Percentiles rank a stretch among this genome's conserved stretches.
Evolutionary conservation across 192 early-diverging fungal genomes (phyloP).

Genomic region (Entomortierella lignicola): DNA sequence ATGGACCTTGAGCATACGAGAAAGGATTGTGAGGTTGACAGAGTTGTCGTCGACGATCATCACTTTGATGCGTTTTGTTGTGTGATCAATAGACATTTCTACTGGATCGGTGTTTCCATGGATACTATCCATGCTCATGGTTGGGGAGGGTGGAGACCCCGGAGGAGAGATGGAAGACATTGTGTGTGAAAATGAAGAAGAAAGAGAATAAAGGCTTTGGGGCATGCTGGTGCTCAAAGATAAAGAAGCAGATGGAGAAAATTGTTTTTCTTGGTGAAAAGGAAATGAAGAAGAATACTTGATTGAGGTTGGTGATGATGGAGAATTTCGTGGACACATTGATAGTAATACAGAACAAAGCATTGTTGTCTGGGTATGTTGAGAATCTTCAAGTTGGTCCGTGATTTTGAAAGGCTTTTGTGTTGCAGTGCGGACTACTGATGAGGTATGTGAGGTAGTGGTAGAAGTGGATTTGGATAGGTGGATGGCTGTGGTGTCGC

Average conservation of each 20-base stretch:
- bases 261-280: conserved; percentile 10
- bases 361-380: conserved; percentile 25
- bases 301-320: not conserved
- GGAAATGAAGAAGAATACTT: not conserved
- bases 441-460: not conserved
- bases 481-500: not conserved
- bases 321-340: conserved; percentile 4
- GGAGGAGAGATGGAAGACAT: conserved; percentile 34
- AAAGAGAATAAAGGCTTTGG: conserved; percentile 1
- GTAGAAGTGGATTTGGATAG: not conserved
- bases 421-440: not conserved
- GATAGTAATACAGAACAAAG: conserved; percentile 25
- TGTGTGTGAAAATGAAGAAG: conserved; percentile 1
- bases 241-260: conserved; percentile 5
- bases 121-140: conserved; percentile 42
- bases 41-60: conserved; percentile 76
- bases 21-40: conserved; percentile 71
- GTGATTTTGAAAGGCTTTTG: conserved; percentile 7
- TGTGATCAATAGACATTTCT: conserved; percentile 8
- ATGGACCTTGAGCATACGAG: conserved; percentile 62
- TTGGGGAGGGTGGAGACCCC: conserved; percentile 42
- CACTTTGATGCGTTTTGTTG: conserved; percentile 45
- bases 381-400: conserved; percentile 20
- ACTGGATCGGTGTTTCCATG: conserved; percentile 6
- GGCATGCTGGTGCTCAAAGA: conserved; percentile 7